These are phyloP conservation scores for Malus fusca DNA, from an alignment of 306 rosid genomes.

Conservation along the genomic window DNA sequence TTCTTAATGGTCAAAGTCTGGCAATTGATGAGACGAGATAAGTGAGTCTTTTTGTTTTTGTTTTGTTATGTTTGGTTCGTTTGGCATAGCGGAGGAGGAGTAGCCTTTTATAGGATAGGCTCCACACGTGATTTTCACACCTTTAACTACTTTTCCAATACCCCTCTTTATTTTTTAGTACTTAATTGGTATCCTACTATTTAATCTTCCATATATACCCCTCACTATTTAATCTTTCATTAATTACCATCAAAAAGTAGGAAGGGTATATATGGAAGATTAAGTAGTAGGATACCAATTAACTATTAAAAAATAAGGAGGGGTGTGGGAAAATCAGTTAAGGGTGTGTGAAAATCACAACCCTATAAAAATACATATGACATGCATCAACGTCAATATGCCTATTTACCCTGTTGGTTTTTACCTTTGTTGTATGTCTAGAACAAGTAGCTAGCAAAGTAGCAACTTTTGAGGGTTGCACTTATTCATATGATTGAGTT, in stretches of 20 bases:
- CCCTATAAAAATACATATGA: not conserved
- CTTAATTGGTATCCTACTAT: too few species aligned
- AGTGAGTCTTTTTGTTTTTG: not conserved
- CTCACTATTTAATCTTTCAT: too few species aligned
- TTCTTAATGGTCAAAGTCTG: conserved; percentile 19
- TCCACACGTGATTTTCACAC: too few species aligned
- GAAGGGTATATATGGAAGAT: too few species aligned
- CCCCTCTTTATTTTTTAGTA: too few species aligned
- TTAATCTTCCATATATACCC: too few species aligned
- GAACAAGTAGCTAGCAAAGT: not conserved
- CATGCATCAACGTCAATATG: not conserved
- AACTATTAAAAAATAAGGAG: too few species aligned
- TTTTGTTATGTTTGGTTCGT: not conserved
- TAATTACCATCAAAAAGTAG: too few species aligned
- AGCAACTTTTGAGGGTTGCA: not conserved
- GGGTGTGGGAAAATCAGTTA: too few species aligned
- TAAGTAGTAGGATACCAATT: too few species aligned
- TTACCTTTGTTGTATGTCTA: not conserved
- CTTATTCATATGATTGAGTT: not conserved
- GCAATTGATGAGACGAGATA: not conserved
- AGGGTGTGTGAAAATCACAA: too few species aligned
- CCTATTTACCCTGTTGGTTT: not conserved
- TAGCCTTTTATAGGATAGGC: not conserved
- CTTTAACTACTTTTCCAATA: too few species aligned
- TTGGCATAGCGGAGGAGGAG: not conserved